Percentiles rank a stretch among this genome's conserved stretches.
Evolutionary conservation across 1,284 basidiomycete species (phyloP).

Genomic region (Papiliotrema flavescens): DNA sequence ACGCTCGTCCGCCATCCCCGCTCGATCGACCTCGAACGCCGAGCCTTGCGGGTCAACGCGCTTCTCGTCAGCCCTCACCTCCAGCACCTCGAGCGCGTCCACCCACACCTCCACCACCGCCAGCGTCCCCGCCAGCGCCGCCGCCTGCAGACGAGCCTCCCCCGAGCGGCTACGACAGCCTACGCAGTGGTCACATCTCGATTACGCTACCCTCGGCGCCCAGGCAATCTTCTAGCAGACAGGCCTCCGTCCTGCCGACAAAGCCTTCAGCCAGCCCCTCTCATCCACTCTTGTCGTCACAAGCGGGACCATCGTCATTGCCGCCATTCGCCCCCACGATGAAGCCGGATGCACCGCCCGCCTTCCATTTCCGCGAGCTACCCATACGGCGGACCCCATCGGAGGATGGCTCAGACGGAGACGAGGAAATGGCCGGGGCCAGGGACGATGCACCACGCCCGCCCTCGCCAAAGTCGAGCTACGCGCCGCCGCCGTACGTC

Average conservation of each 20-base stretch:
- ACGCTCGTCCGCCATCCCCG: not conserved
- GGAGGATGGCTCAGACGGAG: slow-evolving; percentile 5
- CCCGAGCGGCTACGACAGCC: not conserved
- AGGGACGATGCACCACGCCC: not conserved
- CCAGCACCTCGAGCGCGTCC: no score
- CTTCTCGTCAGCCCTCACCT: no score
- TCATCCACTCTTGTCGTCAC: not conserved
- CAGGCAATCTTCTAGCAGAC: no score
- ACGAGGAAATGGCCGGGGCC: not conserved
- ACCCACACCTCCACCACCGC: no score
- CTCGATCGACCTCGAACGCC: slow-evolving; percentile 15
- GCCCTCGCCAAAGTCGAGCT: not conserved
- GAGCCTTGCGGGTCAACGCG: no score
- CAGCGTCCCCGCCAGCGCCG: not conserved
- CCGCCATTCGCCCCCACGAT: no score
- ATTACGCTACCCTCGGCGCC: no score
- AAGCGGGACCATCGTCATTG: slow-evolving; percentile 8
- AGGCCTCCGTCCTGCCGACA: not conserved
- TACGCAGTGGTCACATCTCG: not conserved
- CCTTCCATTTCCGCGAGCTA: slow-evolving; percentile 27
- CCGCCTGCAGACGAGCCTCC: not conserved
- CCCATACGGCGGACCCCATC: slow-evolving; percentile 7
- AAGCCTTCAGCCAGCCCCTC: not conserved
- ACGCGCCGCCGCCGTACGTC: slow-evolving; percentile 12
- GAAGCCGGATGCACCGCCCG: slow-evolving; percentile 15